Percentiles rank a stretch among this genome's conserved stretches.
phyloP scores from a whole-genome alignment of 2,329 filamentous ascomycete genomes.

The Diaporthe sp. region DNA sequence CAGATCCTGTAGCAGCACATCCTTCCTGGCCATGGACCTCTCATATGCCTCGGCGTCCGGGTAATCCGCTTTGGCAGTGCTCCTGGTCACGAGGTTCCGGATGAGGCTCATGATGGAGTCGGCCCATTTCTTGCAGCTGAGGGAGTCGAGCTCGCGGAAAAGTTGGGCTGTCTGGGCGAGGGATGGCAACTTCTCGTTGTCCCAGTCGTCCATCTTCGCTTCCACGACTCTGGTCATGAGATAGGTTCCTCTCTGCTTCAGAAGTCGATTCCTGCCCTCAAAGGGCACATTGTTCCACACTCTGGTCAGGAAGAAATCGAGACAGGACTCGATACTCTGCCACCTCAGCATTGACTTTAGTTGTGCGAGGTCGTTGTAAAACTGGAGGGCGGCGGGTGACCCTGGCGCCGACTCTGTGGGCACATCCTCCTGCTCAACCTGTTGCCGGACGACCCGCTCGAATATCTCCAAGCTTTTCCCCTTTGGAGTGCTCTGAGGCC shows the following conservation, averaged over 20 bases:
- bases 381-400: conserved; percentile 39
- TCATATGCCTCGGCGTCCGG: conserved; percentile 46
- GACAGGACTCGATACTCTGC: conserved; percentile 42
- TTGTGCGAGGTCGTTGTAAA: conserved; percentile 46
- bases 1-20: conserved; percentile 53
- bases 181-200: conserved; percentile 49
- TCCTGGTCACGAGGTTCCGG: conserved; percentile 47
- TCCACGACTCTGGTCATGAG: conserved; percentile 48
- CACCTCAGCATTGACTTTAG: conserved; percentile 46
- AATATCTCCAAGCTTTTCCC: conserved; percentile 34
- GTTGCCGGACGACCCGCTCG: conserved; percentile 31
- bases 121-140: conserved; percentile 51
- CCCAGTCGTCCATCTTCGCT: conserved; percentile 50
- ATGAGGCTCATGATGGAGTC: conserved; percentile 50
- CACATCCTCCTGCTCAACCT: not conserved
- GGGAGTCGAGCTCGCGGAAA: conserved; percentile 50
- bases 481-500: not conserved
- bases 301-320: conserved; percentile 49
- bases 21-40: conserved; percentile 46
- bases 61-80: conserved; percentile 44
- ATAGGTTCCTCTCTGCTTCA: conserved; percentile 42
- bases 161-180: conserved; percentile 54
- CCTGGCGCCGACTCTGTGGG: not conserved
- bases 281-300: conserved; percentile 40
- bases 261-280: conserved; percentile 43